Conservation (phyloP, 1,284 basidiomycete species). For the Fomitopsis palustris region DNA sequence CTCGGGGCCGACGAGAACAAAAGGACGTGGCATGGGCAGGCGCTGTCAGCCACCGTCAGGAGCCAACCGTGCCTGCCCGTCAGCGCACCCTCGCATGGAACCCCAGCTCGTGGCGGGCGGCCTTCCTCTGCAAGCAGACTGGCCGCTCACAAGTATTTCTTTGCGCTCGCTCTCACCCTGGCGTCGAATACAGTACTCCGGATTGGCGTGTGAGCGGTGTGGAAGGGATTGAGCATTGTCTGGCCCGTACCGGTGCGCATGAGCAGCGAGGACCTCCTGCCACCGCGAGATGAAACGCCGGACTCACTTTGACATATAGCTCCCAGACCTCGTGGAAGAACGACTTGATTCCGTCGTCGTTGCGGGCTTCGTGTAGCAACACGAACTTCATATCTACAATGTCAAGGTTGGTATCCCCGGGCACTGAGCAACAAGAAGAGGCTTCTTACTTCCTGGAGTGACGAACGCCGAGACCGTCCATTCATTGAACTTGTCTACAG, state of each 20-base stretch:
- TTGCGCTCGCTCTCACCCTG: constrained; percentile 82
- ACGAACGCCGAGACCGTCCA: constrained; percentile 95
- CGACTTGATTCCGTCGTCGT: constrained; percentile 89
- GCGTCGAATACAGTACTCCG: constrained; percentile 78
- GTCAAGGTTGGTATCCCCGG: constrained; percentile 11
- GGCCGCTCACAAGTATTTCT: constrained; percentile 74
- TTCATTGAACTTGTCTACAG: constrained; percentile 94
- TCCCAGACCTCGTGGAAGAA: constrained; percentile 97
- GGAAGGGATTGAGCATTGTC: constrained; percentile 90
- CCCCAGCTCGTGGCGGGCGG: neutral
- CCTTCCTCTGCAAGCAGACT: neutral
- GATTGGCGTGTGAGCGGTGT: constrained; percentile 83
- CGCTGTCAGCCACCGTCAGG: constrained; percentile 2
- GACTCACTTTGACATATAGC: constrained; percentile 84
- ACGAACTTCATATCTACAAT: constrained; percentile 84
- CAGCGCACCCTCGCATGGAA: neutral
- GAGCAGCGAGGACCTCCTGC: constrained; percentile 14
- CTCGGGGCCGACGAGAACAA: neutral
- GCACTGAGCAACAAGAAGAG: constrained; percentile 1
- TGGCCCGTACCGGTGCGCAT: constrained; percentile 30
- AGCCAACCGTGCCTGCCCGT: neutral
- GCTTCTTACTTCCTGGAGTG: constrained; percentile 81
- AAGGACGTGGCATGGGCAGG: neutral
- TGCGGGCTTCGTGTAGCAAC: constrained; percentile 88
- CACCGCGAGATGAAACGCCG: constrained; percentile 14